A percentile compares a stretch with the other conserved stretches of the same genome.
These are phyloP conservation scores for Xylaria sp. DNA, from an alignment of 2,329 filamentous ascomycete genomes.

Conservation along the genomic window DNA sequence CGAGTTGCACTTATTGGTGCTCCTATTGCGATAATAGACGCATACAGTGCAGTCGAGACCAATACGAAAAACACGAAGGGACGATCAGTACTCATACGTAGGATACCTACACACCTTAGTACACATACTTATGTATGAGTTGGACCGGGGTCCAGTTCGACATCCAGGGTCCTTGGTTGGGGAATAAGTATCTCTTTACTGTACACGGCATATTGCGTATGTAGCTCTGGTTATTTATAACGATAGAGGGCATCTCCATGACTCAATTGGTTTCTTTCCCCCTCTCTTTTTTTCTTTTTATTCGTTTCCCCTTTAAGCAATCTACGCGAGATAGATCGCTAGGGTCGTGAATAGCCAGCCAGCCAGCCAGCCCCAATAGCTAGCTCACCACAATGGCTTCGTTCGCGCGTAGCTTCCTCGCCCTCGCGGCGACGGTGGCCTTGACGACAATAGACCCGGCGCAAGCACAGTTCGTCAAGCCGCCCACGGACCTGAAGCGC, in stretches of 20 bases:
- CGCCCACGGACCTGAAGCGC: slow-evolving; percentile 45
- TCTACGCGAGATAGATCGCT: neutral
- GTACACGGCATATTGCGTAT: neutral
- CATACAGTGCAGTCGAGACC: too few relatives aligned
- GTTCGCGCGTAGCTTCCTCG: slow-evolving; percentile 33
- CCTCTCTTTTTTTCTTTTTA: neutral
- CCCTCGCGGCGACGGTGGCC: slow-evolving; percentile 36
- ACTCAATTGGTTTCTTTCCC: neutral
- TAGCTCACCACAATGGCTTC: slow-evolving; percentile 38
- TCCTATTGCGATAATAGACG: too few relatives aligned
- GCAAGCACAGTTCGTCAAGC: slow-evolving; percentile 45
- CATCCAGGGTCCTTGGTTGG: slow-evolving; percentile 11
- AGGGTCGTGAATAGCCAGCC: neutral
- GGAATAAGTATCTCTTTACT: neutral
- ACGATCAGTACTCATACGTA: too few relatives aligned
- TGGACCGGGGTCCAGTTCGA: neutral
- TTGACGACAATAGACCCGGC: slow-evolving; percentile 29
- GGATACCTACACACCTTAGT: neutral
- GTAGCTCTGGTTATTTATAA: slow-evolving; percentile 10
- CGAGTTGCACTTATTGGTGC: too few relatives aligned
- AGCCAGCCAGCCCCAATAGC: too few relatives aligned
- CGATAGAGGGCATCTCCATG: neutral
- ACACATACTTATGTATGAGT: neutral
- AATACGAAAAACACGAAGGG: neutral
- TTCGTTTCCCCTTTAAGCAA: neutral